Percentiles rank a stretch among this genome's conserved stretches.
Evolutionary conservation across 1,284 basidiomycete genomes (phyloP).

Genomic region (Tetrapyrgos nigripes): DNA sequence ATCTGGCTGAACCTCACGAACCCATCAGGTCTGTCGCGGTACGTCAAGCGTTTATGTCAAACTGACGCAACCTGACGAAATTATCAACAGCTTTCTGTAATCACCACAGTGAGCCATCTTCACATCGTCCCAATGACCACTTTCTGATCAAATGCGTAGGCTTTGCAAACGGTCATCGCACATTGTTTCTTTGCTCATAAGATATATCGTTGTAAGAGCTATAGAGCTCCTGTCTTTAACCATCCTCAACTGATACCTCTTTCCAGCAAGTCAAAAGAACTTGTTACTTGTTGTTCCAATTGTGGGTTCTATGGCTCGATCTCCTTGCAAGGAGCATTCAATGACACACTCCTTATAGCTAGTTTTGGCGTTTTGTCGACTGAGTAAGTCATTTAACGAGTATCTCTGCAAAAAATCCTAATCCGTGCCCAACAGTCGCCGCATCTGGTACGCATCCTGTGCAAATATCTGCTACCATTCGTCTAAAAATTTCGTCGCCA

Average conservation of each 20-base stretch:
- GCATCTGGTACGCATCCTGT: background rate
- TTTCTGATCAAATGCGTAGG: background rate
- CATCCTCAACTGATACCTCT: background rate
- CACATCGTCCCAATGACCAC: background rate
- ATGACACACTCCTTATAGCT: background rate
- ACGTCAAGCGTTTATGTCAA: background rate
- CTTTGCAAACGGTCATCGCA: conserved; percentile 8
- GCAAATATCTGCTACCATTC: background rate
- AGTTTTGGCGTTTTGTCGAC: background rate
- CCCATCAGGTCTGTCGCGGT: background rate
- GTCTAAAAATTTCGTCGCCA: background rate
- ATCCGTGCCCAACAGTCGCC: background rate
- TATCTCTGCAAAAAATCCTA: too few species aligned
- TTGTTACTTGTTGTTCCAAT: background rate
- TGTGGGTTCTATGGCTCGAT: background rate
- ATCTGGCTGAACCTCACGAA: background rate
- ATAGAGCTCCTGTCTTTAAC: too few species aligned
- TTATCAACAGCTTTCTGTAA: background rate
- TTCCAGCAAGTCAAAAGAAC: background rate
- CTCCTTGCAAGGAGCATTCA: background rate
- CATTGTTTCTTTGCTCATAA: conserved; percentile 12
- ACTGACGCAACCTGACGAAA: background rate
- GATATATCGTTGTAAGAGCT: conserved; percentile 2
- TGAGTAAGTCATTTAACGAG: background rate
- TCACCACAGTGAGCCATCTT: conserved; percentile 1